Evolutionary conservation across 2,329 filamentous ascomycete genomes (phyloP).

Genomic region (Herpotrichia juniperi): DNA sequence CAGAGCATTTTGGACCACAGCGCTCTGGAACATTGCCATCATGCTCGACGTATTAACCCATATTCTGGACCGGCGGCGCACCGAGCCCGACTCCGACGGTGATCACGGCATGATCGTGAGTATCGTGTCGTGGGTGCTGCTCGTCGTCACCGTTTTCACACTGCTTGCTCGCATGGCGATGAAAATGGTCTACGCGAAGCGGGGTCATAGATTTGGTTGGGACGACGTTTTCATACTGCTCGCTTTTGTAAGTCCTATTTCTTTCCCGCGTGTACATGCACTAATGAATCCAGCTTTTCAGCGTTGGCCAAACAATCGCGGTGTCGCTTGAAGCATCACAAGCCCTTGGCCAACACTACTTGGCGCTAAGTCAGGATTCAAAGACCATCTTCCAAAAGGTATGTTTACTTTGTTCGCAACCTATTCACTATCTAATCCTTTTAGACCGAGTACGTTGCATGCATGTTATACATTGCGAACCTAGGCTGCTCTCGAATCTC

Average conservation of each 20-base stretch:
- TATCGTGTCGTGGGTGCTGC: slow-evolving; percentile 33
- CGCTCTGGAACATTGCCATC: slow-evolving; percentile 5
- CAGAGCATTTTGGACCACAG: slow-evolving; percentile 12
- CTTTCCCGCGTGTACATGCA: background rate
- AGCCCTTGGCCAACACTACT: slow-evolving; percentile 21
- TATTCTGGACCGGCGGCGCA: slow-evolving; percentile 17
- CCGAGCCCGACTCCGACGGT: slow-evolving; percentile 8
- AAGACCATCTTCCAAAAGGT: slow-evolving; percentile 29
- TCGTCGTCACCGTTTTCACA: slow-evolving; percentile 26
- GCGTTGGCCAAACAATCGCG: slow-evolving; percentile 32
- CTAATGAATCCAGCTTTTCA: slow-evolving; percentile 29
- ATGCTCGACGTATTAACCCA: slow-evolving; percentile 18
- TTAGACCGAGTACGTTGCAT: slow-evolving; percentile 32
- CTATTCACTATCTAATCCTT: slow-evolving; percentile 7
- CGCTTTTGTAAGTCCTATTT: slow-evolving; percentile 29
- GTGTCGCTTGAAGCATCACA: slow-evolving; percentile 31
- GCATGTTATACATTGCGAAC: slow-evolving; percentile 36
- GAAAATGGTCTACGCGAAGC: slow-evolving; percentile 30
- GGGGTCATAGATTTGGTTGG: slow-evolving; percentile 16
- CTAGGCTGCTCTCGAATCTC: slow-evolving; percentile 37
- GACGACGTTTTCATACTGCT: slow-evolving; percentile 33
- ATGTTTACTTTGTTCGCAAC: background rate
- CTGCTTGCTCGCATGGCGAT: slow-evolving; percentile 31
- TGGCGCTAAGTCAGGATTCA: slow-evolving; percentile 12
- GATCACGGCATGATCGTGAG: slow-evolving; percentile 24